Evolutionary conservation across 1,139 yeast genomes (phyloP), one percentile per base, ranked within the genome.

Genomic region (Neolecta irregularis): DNA sequence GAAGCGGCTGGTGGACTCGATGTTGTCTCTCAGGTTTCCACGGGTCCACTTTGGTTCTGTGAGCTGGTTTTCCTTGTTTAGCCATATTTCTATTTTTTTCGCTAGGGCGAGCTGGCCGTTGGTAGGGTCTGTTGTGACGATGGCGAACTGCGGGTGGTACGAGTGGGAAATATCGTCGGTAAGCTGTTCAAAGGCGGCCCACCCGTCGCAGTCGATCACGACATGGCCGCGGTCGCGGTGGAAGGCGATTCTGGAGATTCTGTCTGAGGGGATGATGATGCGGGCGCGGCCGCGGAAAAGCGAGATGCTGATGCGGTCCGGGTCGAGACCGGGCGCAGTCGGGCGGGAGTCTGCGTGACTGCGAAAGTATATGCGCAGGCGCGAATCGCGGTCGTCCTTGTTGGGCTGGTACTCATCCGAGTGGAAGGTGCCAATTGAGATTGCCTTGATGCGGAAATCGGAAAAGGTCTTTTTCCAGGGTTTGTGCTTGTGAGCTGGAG

Each of bases 11-110:
- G 42, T 38, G 6, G 44, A 30, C 25, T 46, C 48, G 20, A 48
- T 45, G 30, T 46, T 41, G 21, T 46, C 51, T 9, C 24, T 31
- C 15, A 47, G 40, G 24, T 47, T 44, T 4, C 51, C 51, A 12
- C 48, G 37, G 6, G 50, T 46, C 51, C 51, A 48, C 33, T 46
- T 47, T 5, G 51, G 51, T 24, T 47, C 50, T 2, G 47, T 47
- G 24, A 47, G 32, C 7, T 50, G 50, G 20, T 40, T 38, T 12
- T 39, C 20, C 23, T 39, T 34, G 28, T 48, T 48, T 5, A 43
- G 33, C 47, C 48, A 45, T 13, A 46, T 44, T 30, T 46, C 43
- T 24, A 48, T 45, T 11, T 35, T 32, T 11, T 43, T 37, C 8
- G 40, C 33, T 3, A 33, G 31, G 20, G 37, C 41, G 20, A 48